Base-by-base conservation (phyloP, 106 monocot species). In the Phalaenopsis equestris region DNA sequence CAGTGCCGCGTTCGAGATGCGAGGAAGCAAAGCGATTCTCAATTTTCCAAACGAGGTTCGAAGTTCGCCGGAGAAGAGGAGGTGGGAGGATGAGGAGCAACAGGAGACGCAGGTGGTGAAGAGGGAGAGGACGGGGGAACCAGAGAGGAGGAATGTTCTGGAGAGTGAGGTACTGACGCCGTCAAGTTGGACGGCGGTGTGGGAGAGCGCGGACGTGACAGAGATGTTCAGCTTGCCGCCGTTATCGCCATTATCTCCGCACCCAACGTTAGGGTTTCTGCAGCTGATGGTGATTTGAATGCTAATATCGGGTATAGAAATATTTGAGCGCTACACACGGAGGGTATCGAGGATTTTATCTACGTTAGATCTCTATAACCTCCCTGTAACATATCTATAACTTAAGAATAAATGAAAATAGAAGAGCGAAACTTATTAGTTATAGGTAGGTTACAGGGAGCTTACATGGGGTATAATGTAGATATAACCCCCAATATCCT, bases 1-100 rank as follows among this genome's bases (percentile, higher is more conserved):
- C 76, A 80, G 84, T 14, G 91, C 94, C 41, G 94, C 94, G 17
- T 94, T 91, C 85, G 52, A 77, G 72, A 79, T 94, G 85, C 84
- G 94, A 10, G 94, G 94, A 0, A 23, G 88, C 73, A 94, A 87
- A 82, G 94, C 94, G 18, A 90, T 94, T 42, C 86, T 94, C 64
- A 94, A 94, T 83, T 94, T 94, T 77, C 94, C 94, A 47, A 91
- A 94, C 82, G 91, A 94, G 56, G 17, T 91, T 72, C 5, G 42
- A 18, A 39, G 8, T 18, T 39, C 67, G 55, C 38, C 46, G 56
- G n/a, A 52, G 41, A 72, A 65, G 73, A 75, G 70, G 72, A 52
- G 77, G 85, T 74, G 80, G 48, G 37, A 79, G 23, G 61, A 75
- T 56, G 67, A 2, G 15, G 42, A 48, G n/a, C 2, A 43, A 15